Evolutionary conservation across 306 rosid species (phyloP).

Genomic region (Nissolia schottii): DNA sequence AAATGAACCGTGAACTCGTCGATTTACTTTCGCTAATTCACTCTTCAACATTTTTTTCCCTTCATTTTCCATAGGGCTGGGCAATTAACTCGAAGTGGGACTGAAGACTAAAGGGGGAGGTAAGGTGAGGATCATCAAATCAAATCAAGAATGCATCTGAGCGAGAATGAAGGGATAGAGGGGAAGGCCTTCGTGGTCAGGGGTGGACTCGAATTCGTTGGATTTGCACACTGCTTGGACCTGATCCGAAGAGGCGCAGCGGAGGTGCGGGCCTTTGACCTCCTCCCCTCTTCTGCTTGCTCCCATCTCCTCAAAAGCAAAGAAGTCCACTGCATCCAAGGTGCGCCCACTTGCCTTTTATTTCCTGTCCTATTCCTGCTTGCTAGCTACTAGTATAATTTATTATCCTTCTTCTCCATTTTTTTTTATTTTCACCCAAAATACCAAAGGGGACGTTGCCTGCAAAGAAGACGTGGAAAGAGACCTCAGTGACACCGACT

Average conservation of each 20-base stretch:
- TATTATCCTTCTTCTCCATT: no score
- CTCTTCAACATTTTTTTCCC: no score
- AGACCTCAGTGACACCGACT: constrained; percentile 62
- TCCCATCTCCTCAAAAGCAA: constrained; percentile 41
- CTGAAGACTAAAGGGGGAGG: background rate
- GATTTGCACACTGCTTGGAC: constrained; percentile 85
- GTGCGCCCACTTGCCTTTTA: constrained; percentile 3
- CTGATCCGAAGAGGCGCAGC: constrained; percentile 71
- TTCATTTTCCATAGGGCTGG: no score
- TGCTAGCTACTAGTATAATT: no score
- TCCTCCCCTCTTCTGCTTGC: constrained; percentile 57
- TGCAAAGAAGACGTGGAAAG: constrained; percentile 66
- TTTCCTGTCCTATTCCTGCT: no score
- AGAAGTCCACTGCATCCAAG: constrained; percentile 66
- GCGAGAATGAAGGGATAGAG: constrained; percentile 92
- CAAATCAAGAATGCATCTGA: constrained; percentile 47
- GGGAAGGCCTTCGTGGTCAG: constrained; percentile 68
- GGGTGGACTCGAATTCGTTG: constrained; percentile 84
- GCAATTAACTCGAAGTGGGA: no score
- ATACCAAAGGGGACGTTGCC: constrained; percentile 55
- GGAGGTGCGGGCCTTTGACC: constrained; percentile 73
- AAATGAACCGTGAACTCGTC: no score
- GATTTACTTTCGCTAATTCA: no score
- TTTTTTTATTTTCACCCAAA: background rate
- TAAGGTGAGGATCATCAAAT: background rate